phyloP scores from a whole-genome alignment of 2,329 filamentous ascomycete species.

The Pleoardoris graminearum region DNA sequence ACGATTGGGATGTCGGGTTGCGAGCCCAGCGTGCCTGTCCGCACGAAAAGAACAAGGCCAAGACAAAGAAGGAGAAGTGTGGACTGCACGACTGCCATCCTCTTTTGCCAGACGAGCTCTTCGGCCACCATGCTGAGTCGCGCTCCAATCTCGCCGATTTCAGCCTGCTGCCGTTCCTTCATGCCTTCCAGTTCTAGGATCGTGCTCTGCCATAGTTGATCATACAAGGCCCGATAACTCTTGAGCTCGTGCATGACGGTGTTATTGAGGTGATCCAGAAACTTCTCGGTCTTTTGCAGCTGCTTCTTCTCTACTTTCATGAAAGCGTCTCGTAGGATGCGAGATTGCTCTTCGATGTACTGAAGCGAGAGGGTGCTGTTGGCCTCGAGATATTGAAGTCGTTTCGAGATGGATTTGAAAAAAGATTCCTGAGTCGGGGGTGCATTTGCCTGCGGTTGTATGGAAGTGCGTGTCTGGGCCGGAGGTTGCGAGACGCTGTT shows the following conservation, averaged over 20 bases:
- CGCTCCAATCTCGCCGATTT: slow-evolving; percentile 78
- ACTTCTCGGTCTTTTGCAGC: slow-evolving; percentile 76
- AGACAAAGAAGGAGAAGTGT: slow-evolving; percentile 85
- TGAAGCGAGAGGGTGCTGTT: slow-evolving; percentile 92
- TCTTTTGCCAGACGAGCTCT: slow-evolving; percentile 80
- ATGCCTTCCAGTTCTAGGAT: slow-evolving; percentile 89
- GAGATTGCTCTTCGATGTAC: slow-evolving; percentile 96
- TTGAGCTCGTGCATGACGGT: slow-evolving; percentile 77
- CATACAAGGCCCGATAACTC: slow-evolving; percentile 73
- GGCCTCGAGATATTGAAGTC: slow-evolving; percentile 84
- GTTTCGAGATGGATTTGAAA: slow-evolving; percentile 95
- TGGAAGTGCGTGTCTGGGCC: slow-evolving; percentile 25
- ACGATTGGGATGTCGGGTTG: slow-evolving; percentile 50
- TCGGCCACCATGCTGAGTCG: slow-evolving; percentile 90
- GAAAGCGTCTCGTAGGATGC: slow-evolving; percentile 84
- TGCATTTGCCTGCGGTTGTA: slow-evolving; percentile 55
- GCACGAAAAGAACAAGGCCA: slow-evolving; percentile 77
- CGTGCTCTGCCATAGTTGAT: slow-evolving; percentile 95
- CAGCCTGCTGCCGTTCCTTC: slow-evolving; percentile 78
- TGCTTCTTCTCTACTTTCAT: slow-evolving; percentile 86
- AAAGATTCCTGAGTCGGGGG: slow-evolving; percentile 96
- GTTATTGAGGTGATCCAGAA: slow-evolving; percentile 81
- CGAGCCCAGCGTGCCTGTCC: slow-evolving; percentile 42
- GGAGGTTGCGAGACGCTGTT: slow-evolving; percentile 20
- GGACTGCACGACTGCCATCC: slow-evolving; percentile 91